Evolutionary conservation across 768 basidiomycete species (phyloP).

Genomic region (Pseudohyphozyma bogoriensis): DNA sequence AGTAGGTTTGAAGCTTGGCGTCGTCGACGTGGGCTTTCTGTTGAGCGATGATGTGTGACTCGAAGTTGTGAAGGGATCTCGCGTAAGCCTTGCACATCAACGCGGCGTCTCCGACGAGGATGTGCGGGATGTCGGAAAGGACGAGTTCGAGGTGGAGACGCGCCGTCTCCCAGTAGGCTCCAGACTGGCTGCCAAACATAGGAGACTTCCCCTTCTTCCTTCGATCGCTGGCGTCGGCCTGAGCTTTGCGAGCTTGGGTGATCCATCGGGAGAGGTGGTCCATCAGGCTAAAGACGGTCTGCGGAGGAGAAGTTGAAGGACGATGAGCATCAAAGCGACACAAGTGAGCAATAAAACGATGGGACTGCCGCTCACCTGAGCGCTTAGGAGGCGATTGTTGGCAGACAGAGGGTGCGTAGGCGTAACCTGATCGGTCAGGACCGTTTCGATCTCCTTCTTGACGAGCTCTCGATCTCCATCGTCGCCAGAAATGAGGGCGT

Average conservation of each 20-base stretch:
- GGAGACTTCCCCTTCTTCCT: constrained; percentile 44
- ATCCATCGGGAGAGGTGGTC: constrained; percentile 91
- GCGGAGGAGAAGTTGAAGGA: background rate
- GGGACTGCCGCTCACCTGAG: constrained; percentile 55
- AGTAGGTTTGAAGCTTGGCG: constrained; percentile 55
- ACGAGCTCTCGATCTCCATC: constrained; percentile 56
- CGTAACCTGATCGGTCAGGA: constrained; percentile 78
- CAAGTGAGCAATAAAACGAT: background rate
- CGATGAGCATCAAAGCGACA: background rate
- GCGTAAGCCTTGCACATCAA: constrained; percentile 91
- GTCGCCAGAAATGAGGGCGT: constrained; percentile 65
- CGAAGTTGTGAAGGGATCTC: constrained; percentile 87
- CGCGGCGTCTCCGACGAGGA: constrained; percentile 85
- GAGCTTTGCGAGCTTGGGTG: constrained; percentile 58
- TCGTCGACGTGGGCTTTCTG: constrained; percentile 39
- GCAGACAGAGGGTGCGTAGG: constrained; percentile 48
- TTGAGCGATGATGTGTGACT: constrained; percentile 62
- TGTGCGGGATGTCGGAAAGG: constrained; percentile 43
- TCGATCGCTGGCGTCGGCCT: constrained; percentile 47
- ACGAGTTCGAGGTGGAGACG: constrained; percentile 67
- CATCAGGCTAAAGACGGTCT: constrained; percentile 89
- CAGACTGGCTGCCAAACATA: too few species aligned
- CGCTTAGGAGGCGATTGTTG: constrained; percentile 80
- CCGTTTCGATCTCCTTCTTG: constrained; percentile 61
- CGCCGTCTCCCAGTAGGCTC: constrained; percentile 39